Percentiles rank a stretch among this genome's conserved stretches.
Conservation (phyloP, 2,329 filamentous ascomycete genomes). For the Plectosphaerella plurivora region DNA sequence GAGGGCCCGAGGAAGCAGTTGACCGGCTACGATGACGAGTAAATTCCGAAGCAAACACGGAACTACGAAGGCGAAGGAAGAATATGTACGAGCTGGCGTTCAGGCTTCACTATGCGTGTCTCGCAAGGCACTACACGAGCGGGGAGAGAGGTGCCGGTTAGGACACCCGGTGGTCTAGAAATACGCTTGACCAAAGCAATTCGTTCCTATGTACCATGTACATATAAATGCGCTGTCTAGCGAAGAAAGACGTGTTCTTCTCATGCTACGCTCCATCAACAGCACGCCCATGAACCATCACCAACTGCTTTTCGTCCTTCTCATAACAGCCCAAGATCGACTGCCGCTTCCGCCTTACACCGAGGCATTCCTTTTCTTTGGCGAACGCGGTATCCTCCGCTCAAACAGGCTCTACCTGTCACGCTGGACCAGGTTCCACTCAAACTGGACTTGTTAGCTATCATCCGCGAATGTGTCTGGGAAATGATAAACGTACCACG, state of each 20-base stretch:
- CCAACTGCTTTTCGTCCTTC: no score
- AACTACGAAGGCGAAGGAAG: not conserved
- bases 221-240: not conserved
- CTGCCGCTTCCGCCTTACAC: not conserved
- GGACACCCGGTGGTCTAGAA: no score
- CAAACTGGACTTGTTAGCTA: conserved; percentile 39
- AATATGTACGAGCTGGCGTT: conserved; percentile 18
- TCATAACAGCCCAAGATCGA: not conserved
- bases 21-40: conserved; percentile 56
- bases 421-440: conserved; percentile 57
- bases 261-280: conserved; percentile 2
- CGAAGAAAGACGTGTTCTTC: not conserved
- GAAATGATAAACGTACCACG: conserved; percentile 55
- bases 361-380: conserved; percentile 12
- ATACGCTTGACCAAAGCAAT: not conserved
- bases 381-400: conserved; percentile 8
- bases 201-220: not conserved
- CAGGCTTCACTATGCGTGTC: conserved; percentile 5
- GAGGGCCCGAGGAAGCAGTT: conserved; percentile 54
- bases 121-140: not conserved
- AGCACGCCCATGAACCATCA: no score
- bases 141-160: no score
- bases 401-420: conserved; percentile 43
- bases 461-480: not conserved
- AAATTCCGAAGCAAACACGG: conserved; percentile 8